Evolutionary conservation across 2,329 filamentous ascomycete species (phyloP).

Genomic region (Nemania sp.): DNA sequence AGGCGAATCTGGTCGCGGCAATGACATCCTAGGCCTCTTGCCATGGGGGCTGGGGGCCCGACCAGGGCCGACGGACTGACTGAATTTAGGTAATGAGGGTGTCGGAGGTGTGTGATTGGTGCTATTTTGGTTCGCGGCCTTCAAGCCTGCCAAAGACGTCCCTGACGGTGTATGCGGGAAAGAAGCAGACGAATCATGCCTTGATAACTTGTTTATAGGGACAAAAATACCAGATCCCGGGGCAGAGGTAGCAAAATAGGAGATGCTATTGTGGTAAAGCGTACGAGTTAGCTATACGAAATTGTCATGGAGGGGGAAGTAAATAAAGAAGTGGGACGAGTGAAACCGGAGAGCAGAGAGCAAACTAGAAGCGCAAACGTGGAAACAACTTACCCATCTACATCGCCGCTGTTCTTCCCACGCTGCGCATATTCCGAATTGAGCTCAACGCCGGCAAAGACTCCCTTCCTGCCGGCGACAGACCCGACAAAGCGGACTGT

Average conservation of each 20-base stretch:
- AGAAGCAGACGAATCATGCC: slow-evolving; percentile 61
- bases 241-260: slow-evolving; percentile 79
- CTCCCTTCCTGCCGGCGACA: slow-evolving; percentile 86
- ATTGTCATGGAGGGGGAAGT: slow-evolving; percentile 22
- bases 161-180: slow-evolving; percentile 70
- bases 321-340: not conserved
- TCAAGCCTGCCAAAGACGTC: slow-evolving; percentile 59
- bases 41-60: slow-evolving; percentile 72
- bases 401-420: slow-evolving; percentile 95
- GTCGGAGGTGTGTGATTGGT: slow-evolving; percentile 66
- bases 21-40: slow-evolving; percentile 73
- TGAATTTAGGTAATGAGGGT: slow-evolving; percentile 75
- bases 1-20: slow-evolving; percentile 88
- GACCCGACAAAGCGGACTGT: slow-evolving; percentile 85
- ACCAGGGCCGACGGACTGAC: slow-evolving; percentile 80
- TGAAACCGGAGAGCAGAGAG: not conserved
- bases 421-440: slow-evolving; percentile 75
- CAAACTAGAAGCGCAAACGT: not conserved
- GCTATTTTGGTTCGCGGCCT: slow-evolving; percentile 58
- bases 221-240: slow-evolving; percentile 92
- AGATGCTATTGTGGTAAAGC: slow-evolving; percentile 50
- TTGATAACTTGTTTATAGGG: slow-evolving; percentile 78
- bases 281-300: slow-evolving; percentile 15
- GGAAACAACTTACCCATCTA: slow-evolving; percentile 71
- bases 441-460: slow-evolving; percentile 91